Percentiles rank a stretch among this genome's conserved stretches.
These are phyloP conservation scores for Diaporthe caulivora DNA, from an alignment of 2,329 filamentous ascomycete genomes.

Conservation along the genomic window DNA sequence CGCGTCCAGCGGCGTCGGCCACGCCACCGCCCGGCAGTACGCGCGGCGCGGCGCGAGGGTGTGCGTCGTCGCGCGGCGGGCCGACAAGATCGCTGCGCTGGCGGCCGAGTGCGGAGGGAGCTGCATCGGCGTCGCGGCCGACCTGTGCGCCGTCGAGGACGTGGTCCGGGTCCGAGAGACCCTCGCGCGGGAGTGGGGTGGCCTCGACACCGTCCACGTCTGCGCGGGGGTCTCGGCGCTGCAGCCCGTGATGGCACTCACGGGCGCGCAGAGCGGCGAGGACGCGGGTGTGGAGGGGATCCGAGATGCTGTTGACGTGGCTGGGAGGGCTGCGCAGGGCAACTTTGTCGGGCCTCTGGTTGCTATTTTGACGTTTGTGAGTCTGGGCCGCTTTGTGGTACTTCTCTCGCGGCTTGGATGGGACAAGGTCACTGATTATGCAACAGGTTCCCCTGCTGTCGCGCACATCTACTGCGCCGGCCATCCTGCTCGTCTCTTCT, in stretches of 20 bases:
- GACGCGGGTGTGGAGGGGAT: conserved; percentile 44
- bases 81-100: conserved; percentile 44
- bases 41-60: conserved; percentile 46
- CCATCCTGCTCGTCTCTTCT: conserved; percentile 38
- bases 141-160: conserved; percentile 45
- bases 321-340: conserved; percentile 44
- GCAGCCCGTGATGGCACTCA: conserved; percentile 48
- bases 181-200: conserved; percentile 45
- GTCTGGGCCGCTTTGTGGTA: neutral
- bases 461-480: conserved; percentile 45
- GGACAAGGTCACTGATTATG: neutral
- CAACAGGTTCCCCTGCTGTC: conserved; percentile 46
- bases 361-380: conserved; percentile 46
- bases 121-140: conserved; percentile 46
- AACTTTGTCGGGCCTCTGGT: conserved; percentile 49
- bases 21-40: conserved; percentile 46
- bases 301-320: conserved; percentile 43
- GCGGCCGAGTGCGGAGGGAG: conserved; percentile 45
- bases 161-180: conserved; percentile 46
- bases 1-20: conserved; percentile 51
- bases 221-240: conserved; percentile 51
- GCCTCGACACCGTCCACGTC: conserved; percentile 49
- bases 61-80: conserved; percentile 48
- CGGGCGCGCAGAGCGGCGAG: conserved; percentile 41
- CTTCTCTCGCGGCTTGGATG: neutral